A percentile compares a stretch with the other conserved stretches of the same genome.
Evolutionary conservation across 192 early-diverging fungal species (phyloP).

Genomic region (Backusella morwellensis): DNA sequence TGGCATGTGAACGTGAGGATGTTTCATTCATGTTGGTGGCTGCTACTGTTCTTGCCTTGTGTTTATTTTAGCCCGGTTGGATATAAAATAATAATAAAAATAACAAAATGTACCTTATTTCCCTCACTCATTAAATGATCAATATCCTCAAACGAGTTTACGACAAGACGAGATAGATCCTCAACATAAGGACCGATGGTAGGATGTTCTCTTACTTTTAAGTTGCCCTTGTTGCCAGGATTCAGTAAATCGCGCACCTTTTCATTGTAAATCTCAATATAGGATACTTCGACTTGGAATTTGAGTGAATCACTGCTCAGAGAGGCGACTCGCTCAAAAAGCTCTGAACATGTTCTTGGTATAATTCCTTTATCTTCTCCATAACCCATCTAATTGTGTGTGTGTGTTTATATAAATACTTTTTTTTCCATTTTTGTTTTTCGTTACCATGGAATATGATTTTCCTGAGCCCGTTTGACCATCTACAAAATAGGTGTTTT

Average conservation of each 20-base stretch:
- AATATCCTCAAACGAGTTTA: conserved; percentile 69
- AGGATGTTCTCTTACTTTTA: conserved; percentile 82
- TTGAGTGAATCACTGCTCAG: conserved; percentile 36
- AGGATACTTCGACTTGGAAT: conserved; percentile 78
- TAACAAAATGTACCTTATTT: conserved; percentile 56
- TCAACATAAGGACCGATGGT: conserved; percentile 87
- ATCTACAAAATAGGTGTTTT: conserved; percentile 36
- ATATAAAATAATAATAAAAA: neutral
- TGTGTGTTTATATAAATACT: neutral
- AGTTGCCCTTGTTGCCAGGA: conserved; percentile 63
- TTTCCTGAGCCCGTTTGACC: conserved; percentile 79
- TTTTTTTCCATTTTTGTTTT: neutral
- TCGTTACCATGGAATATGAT: conserved; percentile 60
- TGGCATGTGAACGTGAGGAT: conserved; percentile 85
- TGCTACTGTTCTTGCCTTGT: conserved; percentile 81
- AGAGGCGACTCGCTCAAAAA: conserved; percentile 66
- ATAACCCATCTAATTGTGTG: conserved; percentile 55
- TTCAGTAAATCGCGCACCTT: conserved; percentile 78
- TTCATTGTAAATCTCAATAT: conserved; percentile 93
- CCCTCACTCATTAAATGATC: conserved; percentile 72
- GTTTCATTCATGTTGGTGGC: conserved; percentile 94
- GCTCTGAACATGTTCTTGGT: conserved; percentile 74
- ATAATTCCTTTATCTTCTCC: conserved; percentile 83
- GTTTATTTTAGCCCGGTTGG: neutral
- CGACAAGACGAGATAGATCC: conserved; percentile 83